Base-by-base conservation (phyloP, 2,329 filamentous ascomycete species). In the Aspergillus costaricaensis region DNA sequence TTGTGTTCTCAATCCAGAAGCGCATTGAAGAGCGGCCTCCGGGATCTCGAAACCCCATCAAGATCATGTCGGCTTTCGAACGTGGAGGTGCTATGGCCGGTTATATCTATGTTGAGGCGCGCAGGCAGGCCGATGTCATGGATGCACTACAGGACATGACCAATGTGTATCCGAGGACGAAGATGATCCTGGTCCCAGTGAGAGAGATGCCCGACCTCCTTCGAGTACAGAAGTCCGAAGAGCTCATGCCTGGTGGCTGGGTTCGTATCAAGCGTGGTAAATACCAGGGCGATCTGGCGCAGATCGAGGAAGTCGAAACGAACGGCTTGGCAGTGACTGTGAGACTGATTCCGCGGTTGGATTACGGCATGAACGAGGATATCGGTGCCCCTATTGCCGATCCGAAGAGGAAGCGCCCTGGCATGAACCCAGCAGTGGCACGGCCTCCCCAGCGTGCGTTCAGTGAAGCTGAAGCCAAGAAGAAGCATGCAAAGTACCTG, bases 181-280 rank as follows among this genome's bases (percentile, higher is more conserved):
- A 92, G 77, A 89, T 95, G 79, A 86, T 93, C 48, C 82, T 98
- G 55, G 92, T 99, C 44, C 91, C 95, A 52, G 92, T 98, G 70
- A 96, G 96, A 76, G 95, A 99, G 77, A 96, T 97, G 88, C 94
- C 95, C 1, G 95, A 98, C 77, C 85, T 99, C n/a, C 83, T 99
- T 17, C 88, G 92, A 55, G 91, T 96, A 27, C 88, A 87, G 62
- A 96, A 96, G 80, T 94, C 90, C 2, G 91, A 92, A 51, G 88
- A 88, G 25, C 82, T 99, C 36, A 88, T 95, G 68, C 90, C 90
- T 9, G 94, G 94, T 65, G 92, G 92, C 39, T 99, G 95, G 85
- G 94, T 98, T 55, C 91, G 95, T 65, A 87, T 98, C 65, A 89
- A 88, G 74, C 86, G 91, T 57, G 84, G 88, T 48, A 90, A 93